Percentiles rank a stretch among this genome's conserved stretches.
These are phyloP conservation scores for Phytophthora idaei DNA, from an alignment of 352 stramenopile species.

Conservation along the genomic window DNA sequence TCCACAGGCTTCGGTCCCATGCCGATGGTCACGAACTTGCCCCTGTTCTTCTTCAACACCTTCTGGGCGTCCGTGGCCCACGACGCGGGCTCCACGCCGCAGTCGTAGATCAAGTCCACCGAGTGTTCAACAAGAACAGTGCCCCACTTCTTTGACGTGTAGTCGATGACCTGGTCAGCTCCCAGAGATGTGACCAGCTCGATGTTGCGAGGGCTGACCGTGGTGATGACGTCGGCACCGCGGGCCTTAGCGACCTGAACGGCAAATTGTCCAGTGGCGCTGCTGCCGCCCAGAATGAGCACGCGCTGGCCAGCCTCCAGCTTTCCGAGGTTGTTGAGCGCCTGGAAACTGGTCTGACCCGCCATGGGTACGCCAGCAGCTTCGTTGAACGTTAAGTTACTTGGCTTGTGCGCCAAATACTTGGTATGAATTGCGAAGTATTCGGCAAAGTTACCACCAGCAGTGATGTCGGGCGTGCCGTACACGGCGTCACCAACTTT, in stretches of 20 bases:
- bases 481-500: conserved; percentile 32
- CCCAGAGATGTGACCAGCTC: conserved; percentile 43
- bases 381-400: conserved; percentile 44
- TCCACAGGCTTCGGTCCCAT: conserved; percentile 29
- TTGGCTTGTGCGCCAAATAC: conserved; percentile 43
- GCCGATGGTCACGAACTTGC: conserved; percentile 38
- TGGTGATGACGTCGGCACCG: conserved; percentile 38
- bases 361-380: conserved; percentile 37
- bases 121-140: conserved; percentile 32
- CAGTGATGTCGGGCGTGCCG: conserved; percentile 12
- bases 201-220: conserved; percentile 40
- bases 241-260: conserved; percentile 57
- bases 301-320: conserved; percentile 29
- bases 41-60: conserved; percentile 32
- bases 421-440: conserved; percentile 34
- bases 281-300: conserved; percentile 58
- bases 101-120: conserved; percentile 43
- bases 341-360: conserved; percentile 42
- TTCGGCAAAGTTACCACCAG: conserved; percentile 37
- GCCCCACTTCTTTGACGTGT: conserved; percentile 48
- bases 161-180: conserved; percentile 54
- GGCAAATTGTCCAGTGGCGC: conserved; percentile 52
- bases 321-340: conserved; percentile 27
- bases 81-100: conserved; percentile 24
- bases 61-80: conserved; percentile 31